Percentiles rank a stretch among this genome's conserved stretches.
These are phyloP conservation scores for Aquanectria penicillioides DNA, from an alignment of 2,329 filamentous ascomycete species.

Conservation along the genomic window DNA sequence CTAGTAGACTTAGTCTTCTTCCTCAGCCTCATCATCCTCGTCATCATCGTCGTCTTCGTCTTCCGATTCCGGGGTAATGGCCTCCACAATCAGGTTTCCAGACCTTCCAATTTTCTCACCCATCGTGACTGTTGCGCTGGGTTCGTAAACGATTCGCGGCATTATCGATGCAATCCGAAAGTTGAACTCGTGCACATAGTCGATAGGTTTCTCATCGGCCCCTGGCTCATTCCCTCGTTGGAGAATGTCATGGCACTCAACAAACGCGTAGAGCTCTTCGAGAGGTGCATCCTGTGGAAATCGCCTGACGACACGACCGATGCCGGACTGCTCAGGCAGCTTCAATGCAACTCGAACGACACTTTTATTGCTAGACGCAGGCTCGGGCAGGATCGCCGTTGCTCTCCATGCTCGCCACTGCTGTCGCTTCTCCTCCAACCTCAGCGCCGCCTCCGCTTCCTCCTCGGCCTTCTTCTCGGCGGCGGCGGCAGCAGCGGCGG, in stretches of 20 bases:
- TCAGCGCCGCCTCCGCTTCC: slow-evolving; percentile 69
- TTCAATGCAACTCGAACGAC: slow-evolving; percentile 77
- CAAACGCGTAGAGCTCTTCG: slow-evolving; percentile 94
- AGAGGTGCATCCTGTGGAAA: slow-evolving; percentile 77
- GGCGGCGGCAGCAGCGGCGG: slow-evolving; percentile 75
- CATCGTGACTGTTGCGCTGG: slow-evolving; percentile 73
- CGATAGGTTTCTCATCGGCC: slow-evolving; percentile 61
- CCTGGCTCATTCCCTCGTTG: slow-evolving; percentile 48
- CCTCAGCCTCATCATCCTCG: slow-evolving; percentile 38
- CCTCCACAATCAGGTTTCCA: slow-evolving; percentile 90
- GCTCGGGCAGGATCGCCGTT: slow-evolving; percentile 73
- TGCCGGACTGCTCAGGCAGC: slow-evolving; percentile 68
- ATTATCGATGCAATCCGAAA: slow-evolving; percentile 88
- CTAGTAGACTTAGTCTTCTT: slow-evolving; percentile 27
- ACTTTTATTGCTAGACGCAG: slow-evolving; percentile 68
- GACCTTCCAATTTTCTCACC: slow-evolving; percentile 80
- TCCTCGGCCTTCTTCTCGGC: slow-evolving; percentile 71
- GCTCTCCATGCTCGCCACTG: slow-evolving; percentile 88
- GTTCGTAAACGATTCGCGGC: slow-evolving; percentile 82
- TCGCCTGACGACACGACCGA: slow-evolving; percentile 78
- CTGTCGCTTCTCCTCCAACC: slow-evolving; percentile 55
- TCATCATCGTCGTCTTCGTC: slow-evolving; percentile 41
- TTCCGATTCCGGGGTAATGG: slow-evolving; percentile 47
- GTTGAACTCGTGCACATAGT: slow-evolving; percentile 82
- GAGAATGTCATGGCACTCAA: slow-evolving; percentile 85